phyloP scores from a whole-genome alignment of 2,329 filamentous ascomycete genomes.

The Verticillium nonalfalfae region DNA sequence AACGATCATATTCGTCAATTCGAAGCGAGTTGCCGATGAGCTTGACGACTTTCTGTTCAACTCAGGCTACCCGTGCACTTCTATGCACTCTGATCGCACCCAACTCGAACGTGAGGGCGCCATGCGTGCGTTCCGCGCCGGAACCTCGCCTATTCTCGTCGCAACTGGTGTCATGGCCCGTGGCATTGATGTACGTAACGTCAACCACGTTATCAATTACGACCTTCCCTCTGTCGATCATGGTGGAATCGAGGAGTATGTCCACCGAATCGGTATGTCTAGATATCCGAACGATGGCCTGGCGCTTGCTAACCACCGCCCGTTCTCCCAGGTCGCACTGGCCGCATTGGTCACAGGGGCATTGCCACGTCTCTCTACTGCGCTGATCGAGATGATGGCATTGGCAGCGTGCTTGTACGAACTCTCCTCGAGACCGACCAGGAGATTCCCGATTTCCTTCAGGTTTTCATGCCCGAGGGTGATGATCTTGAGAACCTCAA shows the following conservation, averaged over 20 bases:
- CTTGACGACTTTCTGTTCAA: conserved; percentile 88
- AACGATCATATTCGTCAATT: conserved; percentile 88
- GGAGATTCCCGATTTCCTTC: conserved; percentile 74
- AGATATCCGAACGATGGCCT: conserved; percentile 5
- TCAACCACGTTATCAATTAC: conserved; percentile 90
- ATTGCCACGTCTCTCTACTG: conserved; percentile 80
- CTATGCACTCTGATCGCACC: conserved; percentile 81
- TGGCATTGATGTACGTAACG: conserved; percentile 80
- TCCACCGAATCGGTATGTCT: conserved; percentile 77
- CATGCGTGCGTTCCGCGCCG: conserved; percentile 75
- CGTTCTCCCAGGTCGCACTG: conserved; percentile 65
- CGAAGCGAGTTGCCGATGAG: conserved; percentile 69
- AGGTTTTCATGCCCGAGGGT: conserved; percentile 52
- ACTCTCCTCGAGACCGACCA: conserved; percentile 76
- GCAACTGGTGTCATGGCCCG: conserved; percentile 83
- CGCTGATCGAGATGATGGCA: conserved; percentile 66
- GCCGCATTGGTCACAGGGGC: conserved; percentile 83
- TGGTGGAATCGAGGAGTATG: conserved; percentile 90
- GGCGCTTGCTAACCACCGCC: conserved; percentile 3
- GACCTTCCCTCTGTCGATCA: conserved; percentile 69
- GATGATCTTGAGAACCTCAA: conserved; percentile 32
- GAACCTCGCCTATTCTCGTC: conserved; percentile 71
- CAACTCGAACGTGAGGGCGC: conserved; percentile 90
- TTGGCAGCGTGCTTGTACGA: conserved; percentile 71
- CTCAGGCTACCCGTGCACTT: conserved; percentile 70